Evolutionary conservation across 2,329 filamentous ascomycete genomes (phyloP).

Genomic region (Dothiorella sarmentorum): DNA sequence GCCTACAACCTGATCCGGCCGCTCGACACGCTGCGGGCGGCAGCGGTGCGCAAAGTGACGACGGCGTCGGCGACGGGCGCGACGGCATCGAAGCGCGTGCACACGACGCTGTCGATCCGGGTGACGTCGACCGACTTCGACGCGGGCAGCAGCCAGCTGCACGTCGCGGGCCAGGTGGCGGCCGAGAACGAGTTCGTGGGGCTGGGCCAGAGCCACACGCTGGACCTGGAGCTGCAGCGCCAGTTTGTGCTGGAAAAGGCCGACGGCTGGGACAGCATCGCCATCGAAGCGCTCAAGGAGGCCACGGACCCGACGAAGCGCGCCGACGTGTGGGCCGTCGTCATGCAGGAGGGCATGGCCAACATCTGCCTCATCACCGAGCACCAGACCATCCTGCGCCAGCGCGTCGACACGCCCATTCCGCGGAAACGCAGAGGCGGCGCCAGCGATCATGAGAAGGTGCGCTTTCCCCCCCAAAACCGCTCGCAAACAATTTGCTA

Average conservation of each 20-base stretch:
- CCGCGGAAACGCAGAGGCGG: slow-evolving; percentile 64
- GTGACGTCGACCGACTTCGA: slow-evolving; percentile 69
- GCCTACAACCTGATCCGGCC: slow-evolving; percentile 70
- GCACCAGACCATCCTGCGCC: slow-evolving; percentile 72
- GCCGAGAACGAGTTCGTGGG: slow-evolving; percentile 66
- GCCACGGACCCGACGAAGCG: slow-evolving; percentile 74
- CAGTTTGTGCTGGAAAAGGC: slow-evolving; percentile 86
- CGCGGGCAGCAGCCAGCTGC: slow-evolving; percentile 62
- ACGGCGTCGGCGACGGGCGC: slow-evolving; percentile 59
- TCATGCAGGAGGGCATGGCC: slow-evolving; percentile 86
- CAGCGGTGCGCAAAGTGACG: slow-evolving; percentile 64
- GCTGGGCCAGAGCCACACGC: slow-evolving; percentile 65
- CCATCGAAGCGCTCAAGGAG: slow-evolving; percentile 72
- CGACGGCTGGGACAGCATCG: slow-evolving; percentile 85
- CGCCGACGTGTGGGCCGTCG: slow-evolving; percentile 81
- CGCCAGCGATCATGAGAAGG: slow-evolving; percentile 61
- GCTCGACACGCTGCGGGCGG: slow-evolving; percentile 61
- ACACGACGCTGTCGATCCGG: slow-evolving; percentile 61
- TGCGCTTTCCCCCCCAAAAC: neutral
- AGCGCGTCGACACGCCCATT: slow-evolving; percentile 63
- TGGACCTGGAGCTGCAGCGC: slow-evolving; percentile 82
- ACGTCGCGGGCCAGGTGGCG: slow-evolving; percentile 63
- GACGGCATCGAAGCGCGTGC: slow-evolving; percentile 60
- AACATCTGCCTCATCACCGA: slow-evolving; percentile 82
- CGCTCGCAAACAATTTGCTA: neutral